Conservation (phyloP, 2,329 filamentous ascomycete species). For the Geosmithia putterillii region DNA sequence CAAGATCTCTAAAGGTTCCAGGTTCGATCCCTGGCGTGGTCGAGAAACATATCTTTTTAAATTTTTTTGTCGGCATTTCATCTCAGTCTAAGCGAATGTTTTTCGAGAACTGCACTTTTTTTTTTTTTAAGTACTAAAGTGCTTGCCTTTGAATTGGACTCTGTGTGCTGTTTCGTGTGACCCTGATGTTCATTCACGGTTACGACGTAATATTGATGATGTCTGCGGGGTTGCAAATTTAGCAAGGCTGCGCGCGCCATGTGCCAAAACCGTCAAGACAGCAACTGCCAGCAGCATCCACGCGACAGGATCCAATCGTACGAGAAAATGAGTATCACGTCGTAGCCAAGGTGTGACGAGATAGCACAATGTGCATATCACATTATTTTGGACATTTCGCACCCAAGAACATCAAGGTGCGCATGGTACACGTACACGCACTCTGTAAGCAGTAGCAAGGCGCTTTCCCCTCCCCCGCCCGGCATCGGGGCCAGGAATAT, state of each 20-base stretch:
- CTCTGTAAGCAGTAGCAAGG: background rate
- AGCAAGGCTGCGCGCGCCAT: too few species aligned
- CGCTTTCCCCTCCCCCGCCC: background rate
- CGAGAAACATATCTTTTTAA: constrained; percentile 8
- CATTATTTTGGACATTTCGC: background rate
- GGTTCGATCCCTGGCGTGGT: constrained; percentile 31
- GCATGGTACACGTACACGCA: background rate
- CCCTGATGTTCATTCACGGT: too few species aligned
- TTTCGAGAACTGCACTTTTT: background rate
- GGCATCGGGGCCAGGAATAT: constrained; percentile 1
- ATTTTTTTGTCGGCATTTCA: constrained; percentile 2
- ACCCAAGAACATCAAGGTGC: background rate
- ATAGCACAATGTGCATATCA: background rate
- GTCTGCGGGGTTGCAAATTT: too few species aligned
- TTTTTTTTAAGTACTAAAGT: too few species aligned
- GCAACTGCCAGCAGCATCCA: too few species aligned
- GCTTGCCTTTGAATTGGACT: too few species aligned
- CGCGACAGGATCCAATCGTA: too few species aligned
- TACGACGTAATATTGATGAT: too few species aligned
- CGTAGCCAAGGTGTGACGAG: background rate
- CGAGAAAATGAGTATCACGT: too few species aligned
- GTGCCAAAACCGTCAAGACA: too few species aligned
- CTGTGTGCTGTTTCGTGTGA: too few species aligned
- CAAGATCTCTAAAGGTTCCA: constrained; percentile 26
- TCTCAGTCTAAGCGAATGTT: background rate